Evolutionary conservation across 2,329 filamentous ascomycete species (phyloP).

Genomic region (Pseudogymnoascus sp.): DNA sequence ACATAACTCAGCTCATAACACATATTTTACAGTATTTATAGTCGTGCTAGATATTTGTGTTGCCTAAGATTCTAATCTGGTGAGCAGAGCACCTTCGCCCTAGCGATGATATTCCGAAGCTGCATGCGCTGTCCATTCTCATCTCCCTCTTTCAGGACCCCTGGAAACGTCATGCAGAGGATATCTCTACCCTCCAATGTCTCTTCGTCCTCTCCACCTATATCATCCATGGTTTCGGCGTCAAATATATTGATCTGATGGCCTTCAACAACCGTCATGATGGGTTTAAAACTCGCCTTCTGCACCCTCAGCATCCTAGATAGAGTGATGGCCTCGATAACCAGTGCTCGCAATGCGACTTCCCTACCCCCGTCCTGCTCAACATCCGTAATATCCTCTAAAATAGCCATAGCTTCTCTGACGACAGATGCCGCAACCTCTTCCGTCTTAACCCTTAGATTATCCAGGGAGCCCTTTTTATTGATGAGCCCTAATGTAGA

Average conservation of each 20-base stretch:
- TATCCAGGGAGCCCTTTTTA: slow-evolving; percentile 41
- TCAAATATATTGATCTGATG: slow-evolving; percentile 51
- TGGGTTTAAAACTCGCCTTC: slow-evolving; percentile 47
- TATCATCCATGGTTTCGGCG: slow-evolving; percentile 53
- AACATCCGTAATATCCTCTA: slow-evolving; percentile 37
- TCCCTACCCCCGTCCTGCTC: slow-evolving; percentile 35
- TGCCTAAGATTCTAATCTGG: slow-evolving; percentile 20
- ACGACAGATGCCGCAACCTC: slow-evolving; percentile 37
- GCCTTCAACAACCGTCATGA: slow-evolving; percentile 43
- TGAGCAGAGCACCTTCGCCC: slow-evolving; percentile 54
- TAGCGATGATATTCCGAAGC: slow-evolving; percentile 54
- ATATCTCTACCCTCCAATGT: slow-evolving; percentile 44
- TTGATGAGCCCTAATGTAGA: slow-evolving; percentile 50
- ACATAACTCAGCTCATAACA: neutral
- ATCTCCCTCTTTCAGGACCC: slow-evolving; percentile 55
- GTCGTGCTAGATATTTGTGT: neutral
- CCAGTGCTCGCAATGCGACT: slow-evolving; percentile 43
- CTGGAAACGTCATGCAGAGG: slow-evolving; percentile 55
- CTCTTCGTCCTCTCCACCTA: slow-evolving; percentile 53
- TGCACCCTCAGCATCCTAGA: slow-evolving; percentile 49
- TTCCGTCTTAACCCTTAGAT: slow-evolving; percentile 39
- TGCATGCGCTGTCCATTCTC: slow-evolving; percentile 54
- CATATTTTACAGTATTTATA: neutral
- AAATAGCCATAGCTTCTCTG: slow-evolving; percentile 39
- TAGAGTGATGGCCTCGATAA: slow-evolving; percentile 46